Percentiles rank a stretch among this genome's conserved stretches.
Conservation (phyloP, 352 stramenopile genomes). For the Globisporangium nunn region DNA sequence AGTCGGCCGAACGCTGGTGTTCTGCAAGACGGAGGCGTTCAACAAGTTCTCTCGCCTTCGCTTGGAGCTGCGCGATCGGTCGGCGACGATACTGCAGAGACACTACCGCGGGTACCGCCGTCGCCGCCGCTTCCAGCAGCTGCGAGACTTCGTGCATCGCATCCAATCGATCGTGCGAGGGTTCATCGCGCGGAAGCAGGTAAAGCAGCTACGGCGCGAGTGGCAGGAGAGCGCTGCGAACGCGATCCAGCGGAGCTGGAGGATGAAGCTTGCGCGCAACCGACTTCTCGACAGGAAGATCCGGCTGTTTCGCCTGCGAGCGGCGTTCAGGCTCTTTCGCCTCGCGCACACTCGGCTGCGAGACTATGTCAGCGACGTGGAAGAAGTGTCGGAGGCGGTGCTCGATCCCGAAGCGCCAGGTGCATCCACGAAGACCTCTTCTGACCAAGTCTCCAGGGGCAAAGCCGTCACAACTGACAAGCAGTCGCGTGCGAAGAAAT, state of each 20-base stretch:
- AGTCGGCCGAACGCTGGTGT: constrained; percentile 54
- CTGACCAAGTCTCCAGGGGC: not conserved
- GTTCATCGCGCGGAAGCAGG: constrained; percentile 29
- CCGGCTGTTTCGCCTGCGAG: constrained; percentile 22
- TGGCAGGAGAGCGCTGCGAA: constrained; percentile 24
- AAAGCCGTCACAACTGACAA: not conserved
- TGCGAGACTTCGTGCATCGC: constrained; percentile 24
- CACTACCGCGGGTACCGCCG: constrained; percentile 35
- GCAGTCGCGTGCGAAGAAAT: constrained; percentile 3
- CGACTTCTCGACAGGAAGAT: constrained; percentile 18
- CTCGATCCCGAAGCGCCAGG: not conserved
- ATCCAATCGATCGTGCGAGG: constrained; percentile 40
- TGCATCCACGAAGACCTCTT: not conserved
- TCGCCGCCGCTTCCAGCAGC: constrained; percentile 27
- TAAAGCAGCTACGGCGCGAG: constrained; percentile 21
- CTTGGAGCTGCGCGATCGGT: constrained; percentile 24
- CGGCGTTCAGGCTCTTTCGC: constrained; percentile 27
- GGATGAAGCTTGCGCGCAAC: constrained; percentile 14
- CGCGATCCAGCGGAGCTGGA: constrained; percentile 24
- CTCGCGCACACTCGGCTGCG: constrained; percentile 2
- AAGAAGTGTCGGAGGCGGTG: not conserved
- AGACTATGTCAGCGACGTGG: constrained; percentile 1
- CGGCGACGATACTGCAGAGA: constrained; percentile 36
- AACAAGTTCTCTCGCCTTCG: constrained; percentile 47
- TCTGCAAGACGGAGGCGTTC: constrained; percentile 54